Base-by-base conservation (phyloP, 306 rosid genomes). In the Medicago arabica region DNA sequence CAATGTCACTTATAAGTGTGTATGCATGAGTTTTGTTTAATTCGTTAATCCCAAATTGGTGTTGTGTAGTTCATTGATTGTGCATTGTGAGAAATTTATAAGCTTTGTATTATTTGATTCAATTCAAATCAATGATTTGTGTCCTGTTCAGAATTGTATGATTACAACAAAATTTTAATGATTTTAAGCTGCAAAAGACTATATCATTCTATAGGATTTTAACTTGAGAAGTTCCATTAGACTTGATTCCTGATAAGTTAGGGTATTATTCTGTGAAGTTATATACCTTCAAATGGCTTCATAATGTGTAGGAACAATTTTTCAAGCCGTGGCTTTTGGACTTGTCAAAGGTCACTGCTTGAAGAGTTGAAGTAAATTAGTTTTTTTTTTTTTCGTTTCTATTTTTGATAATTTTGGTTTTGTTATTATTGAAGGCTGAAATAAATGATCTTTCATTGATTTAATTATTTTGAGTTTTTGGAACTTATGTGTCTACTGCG, bases 401-500 rank as follows among this genome's bases (percentile, higher is more conserved):
- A 1, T 12, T 25, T 57, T 75, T 28, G 44, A 57, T 18, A 9
- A 23, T 13, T 63, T 41, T 60, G 81, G 39, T 60, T 70, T 47
- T 46, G 43, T 68, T 28, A 74, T 61, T 53, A 9, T 76, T n/a
- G 2, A 36, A 40, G 19, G 63, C 58, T 60, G 71, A 69, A 83
- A 18, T 73, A 40, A 50, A 28, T 81, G 40, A 61, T 49, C 21
- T 78, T 59, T 71, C 49, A 67, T 76, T 41, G 8, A 11, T 40
- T 69, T 58, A 14, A 17, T 54, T 71, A 49, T 8, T 43, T 28
- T 67, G 6, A 13, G 39, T 59, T 70, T 79, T 73, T 58, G 13
- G 69, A 78, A 69, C 74, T 67, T 21, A 11, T 21, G 31, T 75
- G 7, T 72, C 75, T 87, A 79, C 76, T 79, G 91, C 85, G 84